Evolutionary conservation across 495 filamentous ascomycete genomes (phyloP), one percentile per base, ranked within the genome.

Genomic region (Elaphomyces granulatus): DNA sequence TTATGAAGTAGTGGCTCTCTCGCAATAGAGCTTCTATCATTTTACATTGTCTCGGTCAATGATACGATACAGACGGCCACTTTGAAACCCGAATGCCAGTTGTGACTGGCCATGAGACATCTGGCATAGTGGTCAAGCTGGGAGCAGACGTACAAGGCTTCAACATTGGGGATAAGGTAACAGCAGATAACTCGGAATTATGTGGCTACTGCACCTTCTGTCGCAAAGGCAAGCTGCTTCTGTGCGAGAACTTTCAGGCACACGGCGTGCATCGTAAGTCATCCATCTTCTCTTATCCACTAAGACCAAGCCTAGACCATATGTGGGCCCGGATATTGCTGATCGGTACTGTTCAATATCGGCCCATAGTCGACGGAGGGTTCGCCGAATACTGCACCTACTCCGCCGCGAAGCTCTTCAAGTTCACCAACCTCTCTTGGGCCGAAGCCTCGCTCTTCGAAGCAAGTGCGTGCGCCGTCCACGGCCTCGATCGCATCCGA

Each of bases 121-220:
- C n/a, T n/a, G 72, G 72, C 38, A 52, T 65, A 3, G 64, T 76
- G 28, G 72, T 65, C 7, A 61, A 62, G 30, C 49, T 73, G 10
- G 71, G 71, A 15, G 49, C 54, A 20, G 42, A 63, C 37, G 73
- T 76, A 18, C 72, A 66, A 45, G 65, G 54, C 15, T 74, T 77
- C 51, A 44, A 54, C 21, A 38, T 75, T 43, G 71, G 73, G 19
- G 70, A 77, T 42, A 65, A 70, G 43, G 72, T 72, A 17, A 61
- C 59, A 6, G 55, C 37, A 20, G 46, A 45, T 34, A 37, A 35
- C 14, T n/a, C n/a, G n/a, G n/a, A n/a, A n/a, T n/a, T n/a, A n/a
- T n/a, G n/a, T n/a, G n/a, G 63, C 20, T 59, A 72, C 42, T 77
- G 73, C 53, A 74, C 72, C 63, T 74, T 75, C 55, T 77, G 72